Conservation (phyloP, 805 yeast genomes). For the Pichia eremophila region DNA sequence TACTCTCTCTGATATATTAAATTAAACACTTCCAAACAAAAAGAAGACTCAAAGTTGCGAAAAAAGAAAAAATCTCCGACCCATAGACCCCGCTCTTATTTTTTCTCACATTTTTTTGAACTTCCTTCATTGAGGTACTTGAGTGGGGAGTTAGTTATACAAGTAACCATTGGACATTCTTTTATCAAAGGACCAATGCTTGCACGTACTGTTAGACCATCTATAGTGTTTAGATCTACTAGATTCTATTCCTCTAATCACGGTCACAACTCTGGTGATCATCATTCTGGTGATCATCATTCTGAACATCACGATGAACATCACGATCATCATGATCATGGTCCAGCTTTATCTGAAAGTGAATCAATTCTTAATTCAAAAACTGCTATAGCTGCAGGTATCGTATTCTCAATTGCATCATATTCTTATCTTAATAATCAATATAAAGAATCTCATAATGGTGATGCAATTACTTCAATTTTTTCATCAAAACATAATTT, state of each 20-base stretch:
- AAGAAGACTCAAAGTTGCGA: too few species aligned
- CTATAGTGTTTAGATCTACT: neutral
- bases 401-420: slow-evolving; percentile 28
- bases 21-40: too few species aligned
- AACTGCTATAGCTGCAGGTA: slow-evolving; percentile 15
- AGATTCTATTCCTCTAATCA: slow-evolving; percentile 11
- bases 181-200: neutral
- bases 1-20: too few species aligned
- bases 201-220: neutral
- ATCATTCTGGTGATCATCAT: slow-evolving; percentile 2
- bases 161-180: too few species aligned
- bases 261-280: slow-evolving; percentile 5
- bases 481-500: slow-evolving; percentile 12
- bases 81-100: too few species aligned
- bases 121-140: too few species aligned
- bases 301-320: slow-evolving; percentile 11
- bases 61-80: too few species aligned
- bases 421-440: slow-evolving; percentile 40
- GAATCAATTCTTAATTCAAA: slow-evolving; percentile 22
- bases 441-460: slow-evolving; percentile 37
- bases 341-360: slow-evolving; percentile 18
- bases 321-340: slow-evolving; percentile 13
- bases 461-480: slow-evolving; percentile 17
- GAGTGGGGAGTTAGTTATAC: too few species aligned
- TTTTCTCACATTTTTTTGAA: too few species aligned